Evolutionary conservation across 2,329 filamentous ascomycete genomes (phyloP), one percentile per base, ranked within the genome.

Genomic region (Trichoderma asperellum): DNA sequence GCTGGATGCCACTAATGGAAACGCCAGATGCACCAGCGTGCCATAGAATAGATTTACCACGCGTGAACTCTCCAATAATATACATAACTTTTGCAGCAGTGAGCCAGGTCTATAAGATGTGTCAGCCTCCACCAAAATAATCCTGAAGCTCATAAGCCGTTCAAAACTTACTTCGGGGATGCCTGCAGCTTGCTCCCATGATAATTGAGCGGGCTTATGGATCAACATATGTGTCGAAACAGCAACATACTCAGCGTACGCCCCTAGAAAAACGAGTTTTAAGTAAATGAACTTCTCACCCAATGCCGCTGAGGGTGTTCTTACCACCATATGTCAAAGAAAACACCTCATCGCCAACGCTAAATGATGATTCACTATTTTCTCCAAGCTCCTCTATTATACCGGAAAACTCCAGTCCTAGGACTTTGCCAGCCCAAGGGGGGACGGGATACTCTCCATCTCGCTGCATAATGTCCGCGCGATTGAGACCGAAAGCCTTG

Each of bases 51-150:
- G 47, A 63, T 40, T 63, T 53, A 21, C 47, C 47, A n/a, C 47
- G 43, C 21, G 60, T 37, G 14, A 63, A 53, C 18, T 63, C 60
- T 14, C 32, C 60, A 37, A 37, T 52, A 5, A 24, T 63, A 18
- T 63, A 53, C 60, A 63, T 63, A 8, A 63, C 21, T 4, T 63
- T 62, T 16, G 60, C 35, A 10, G 60, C 60, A 16, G 60, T 53
- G n/a, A 53, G 60, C 43, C 32, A 53, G 0, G 60, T 63, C 60
- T 63, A 29, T 53, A 14, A 2, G 6, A 35, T 37, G 10, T 29
- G 16, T 27, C 12, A 27, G 29, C 27, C 6, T 27, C n/a, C n/a
- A 63, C 18, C 8, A 5, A 12, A 14, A 2, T 12, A 32, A 16
- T 8, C 14, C 29, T 0, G 5, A 40, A 18, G 1, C 24, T 2